Conservation (phyloP, 202 grass and related monocot genomes). For the Schoenoplectus triqueter region DNA sequence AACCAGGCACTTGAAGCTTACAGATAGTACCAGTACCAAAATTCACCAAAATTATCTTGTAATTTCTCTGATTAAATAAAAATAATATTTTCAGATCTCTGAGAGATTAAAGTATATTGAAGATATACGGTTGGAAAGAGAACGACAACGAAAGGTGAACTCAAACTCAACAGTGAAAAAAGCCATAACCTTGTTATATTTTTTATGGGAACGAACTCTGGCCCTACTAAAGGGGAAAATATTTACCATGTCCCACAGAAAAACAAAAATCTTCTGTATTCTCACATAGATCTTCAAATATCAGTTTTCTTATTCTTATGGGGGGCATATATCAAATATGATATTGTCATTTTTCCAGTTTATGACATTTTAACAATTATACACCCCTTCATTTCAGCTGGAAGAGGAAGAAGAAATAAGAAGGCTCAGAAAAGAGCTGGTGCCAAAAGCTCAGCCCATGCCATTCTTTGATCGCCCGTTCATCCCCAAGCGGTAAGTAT, state of each 20-base stretch:
- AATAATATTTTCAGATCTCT: conserved; percentile 53
- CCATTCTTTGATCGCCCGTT: conserved; percentile 89
- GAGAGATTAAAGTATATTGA: conserved; percentile 56
- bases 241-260: background rate
- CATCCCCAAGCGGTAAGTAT: conserved; percentile 68
- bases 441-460: conserved; percentile 95
- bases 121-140: conserved; percentile 61
- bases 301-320: too few species aligned
- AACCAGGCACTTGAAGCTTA: background rate
- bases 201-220: conserved; percentile 1
- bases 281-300: background rate
- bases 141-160: conserved; percentile 57
- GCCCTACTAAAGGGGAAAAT: background rate
- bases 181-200: background rate
- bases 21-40: conserved; percentile 1
- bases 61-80: conserved; percentile 25
- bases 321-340: too few species aligned
- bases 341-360: too few species aligned
- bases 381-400: conserved; percentile 40
- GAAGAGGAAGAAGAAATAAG: conserved; percentile 79
- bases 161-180: background rate
- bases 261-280: background rate
- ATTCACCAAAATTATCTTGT: conserved; percentile 11
- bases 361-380: background rate
- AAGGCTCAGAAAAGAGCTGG: conserved; percentile 69